Evolutionary conservation across 179 eudicot genomes (phyloP), one percentile per base, ranked within the genome.

Genomic region (Patellifolia procumbens): DNA sequence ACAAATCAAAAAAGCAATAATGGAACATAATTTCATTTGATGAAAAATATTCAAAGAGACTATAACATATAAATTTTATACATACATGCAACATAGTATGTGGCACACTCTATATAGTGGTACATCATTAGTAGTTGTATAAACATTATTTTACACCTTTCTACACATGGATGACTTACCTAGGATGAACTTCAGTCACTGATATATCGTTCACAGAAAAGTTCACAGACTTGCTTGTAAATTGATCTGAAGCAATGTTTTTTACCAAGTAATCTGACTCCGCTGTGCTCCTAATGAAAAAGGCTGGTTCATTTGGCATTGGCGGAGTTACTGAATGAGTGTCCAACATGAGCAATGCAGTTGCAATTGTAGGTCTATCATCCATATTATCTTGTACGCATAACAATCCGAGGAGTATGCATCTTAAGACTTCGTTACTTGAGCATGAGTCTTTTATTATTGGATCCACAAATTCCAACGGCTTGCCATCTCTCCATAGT

Each of bases 231-330:
- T 48, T 74, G 53, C 56, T 72, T 7, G 58, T 69, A 7, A 78
- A 79, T 22, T 79, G 39, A 76, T 72, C 80, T 4, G 68, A 76
- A 12, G 20, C 63, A 2, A 15, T 52, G 16, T 42, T 35, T 20
- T 49, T 70, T 7, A 31, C 3, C 56, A 19, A 29, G 48, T 62
- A 15, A 9, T 39, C 43, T 39, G 43, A 9, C 43, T 29, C 62
- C 3, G 32, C n/a, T 42, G 28, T 66, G 68, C 73, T 35, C 22
- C 56, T 6, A 4, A 37, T 15, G 3, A 22, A 76, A 68, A 74
- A 76, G 13, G 80, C 75, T 1, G 87, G 89, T 22, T 74, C 65
- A 51, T 70, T 60, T 55, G 89, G 89, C 73, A 76, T 43, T 4
- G 81, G 74, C 16, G 82, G 77, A 17, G 79, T n/a, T 3, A 56